phyloP scores from a whole-genome alignment of 148 eudicot genomes.

The Simmondsia chinensis region DNA sequence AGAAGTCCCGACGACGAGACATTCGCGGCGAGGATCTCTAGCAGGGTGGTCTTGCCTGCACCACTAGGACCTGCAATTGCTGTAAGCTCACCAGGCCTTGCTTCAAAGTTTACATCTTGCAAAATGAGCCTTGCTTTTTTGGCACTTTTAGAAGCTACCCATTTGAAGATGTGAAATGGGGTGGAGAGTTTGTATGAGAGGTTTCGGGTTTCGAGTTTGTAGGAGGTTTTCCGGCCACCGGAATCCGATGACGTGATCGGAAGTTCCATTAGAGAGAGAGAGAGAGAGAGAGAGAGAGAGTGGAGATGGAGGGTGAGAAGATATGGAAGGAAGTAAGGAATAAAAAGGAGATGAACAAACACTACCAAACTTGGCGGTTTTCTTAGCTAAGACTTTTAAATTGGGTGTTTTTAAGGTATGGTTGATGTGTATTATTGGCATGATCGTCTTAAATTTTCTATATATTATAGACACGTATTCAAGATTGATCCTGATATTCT shows the following conservation, averaged over 20 bases:
- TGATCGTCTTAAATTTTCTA: too few species aligned
- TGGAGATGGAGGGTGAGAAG: background rate
- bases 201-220: constrained; percentile 40
- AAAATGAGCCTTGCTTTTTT: constrained; percentile 32
- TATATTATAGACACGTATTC: too few species aligned
- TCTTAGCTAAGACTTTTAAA: constrained; percentile 4
- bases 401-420: constrained; percentile 6
- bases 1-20: constrained; percentile 19
- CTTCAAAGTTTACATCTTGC: constrained; percentile 62
- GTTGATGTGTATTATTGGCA: too few species aligned
- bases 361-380: constrained; percentile 29
- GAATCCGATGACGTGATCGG: constrained; percentile 35
- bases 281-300: constrained; percentile 1
- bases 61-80: constrained; percentile 96
- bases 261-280: constrained; percentile 36
- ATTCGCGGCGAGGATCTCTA: constrained; percentile 69
- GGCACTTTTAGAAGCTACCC: constrained; percentile 8
- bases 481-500: too few species aligned
- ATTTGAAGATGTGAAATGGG: constrained; percentile 19
- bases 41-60: constrained; percentile 84
- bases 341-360: constrained; percentile 60
- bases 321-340: background rate
- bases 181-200: constrained; percentile 29
- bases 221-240: constrained; percentile 14
- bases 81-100: constrained; percentile 68